phyloP scores from a whole-genome alignment of 176 grass and related monocot genomes.

The Ensete ventricosum region DNA sequence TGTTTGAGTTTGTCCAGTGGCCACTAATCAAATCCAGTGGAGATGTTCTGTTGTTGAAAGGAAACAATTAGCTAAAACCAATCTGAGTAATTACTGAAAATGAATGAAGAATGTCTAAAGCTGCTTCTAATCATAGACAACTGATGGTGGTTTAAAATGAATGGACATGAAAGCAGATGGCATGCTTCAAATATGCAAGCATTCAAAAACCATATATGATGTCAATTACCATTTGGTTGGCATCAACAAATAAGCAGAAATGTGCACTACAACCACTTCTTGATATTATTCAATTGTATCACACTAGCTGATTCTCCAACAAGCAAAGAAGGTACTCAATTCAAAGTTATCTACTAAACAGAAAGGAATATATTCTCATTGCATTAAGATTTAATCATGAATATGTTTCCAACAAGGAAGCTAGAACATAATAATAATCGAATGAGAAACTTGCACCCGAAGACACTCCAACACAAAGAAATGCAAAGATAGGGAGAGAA shows the following conservation, averaged over 20 bases:
- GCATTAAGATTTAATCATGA: too few species aligned
- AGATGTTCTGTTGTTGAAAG: slow-evolving; percentile 29
- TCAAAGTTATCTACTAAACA: too few species aligned
- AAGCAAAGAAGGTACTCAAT: too few species aligned
- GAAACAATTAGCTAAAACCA: not conserved
- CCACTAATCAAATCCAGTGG: slow-evolving; percentile 31
- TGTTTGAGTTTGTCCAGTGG: slow-evolving; percentile 36
- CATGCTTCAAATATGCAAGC: not conserved
- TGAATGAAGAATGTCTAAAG: not conserved
- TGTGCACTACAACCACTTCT: too few species aligned
- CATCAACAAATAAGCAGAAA: too few species aligned
- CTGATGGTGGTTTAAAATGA: not conserved
- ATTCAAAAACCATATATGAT: not conserved
- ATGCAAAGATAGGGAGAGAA: too few species aligned
- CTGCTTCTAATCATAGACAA: not conserved
- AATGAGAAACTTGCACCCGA: too few species aligned
- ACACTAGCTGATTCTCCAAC: too few species aligned
- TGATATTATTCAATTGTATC: not conserved
- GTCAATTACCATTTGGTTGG: not conserved
- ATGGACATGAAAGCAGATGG: not conserved
- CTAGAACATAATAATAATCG: too few species aligned
- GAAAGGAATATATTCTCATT: too few species aligned
- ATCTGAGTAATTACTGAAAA: not conserved
- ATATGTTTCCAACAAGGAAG: too few species aligned
- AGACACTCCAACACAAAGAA: too few species aligned